Conservation (phyloP, 2,329 filamentous ascomycete genomes). For the Colletotrichum ledebouriae region DNA sequence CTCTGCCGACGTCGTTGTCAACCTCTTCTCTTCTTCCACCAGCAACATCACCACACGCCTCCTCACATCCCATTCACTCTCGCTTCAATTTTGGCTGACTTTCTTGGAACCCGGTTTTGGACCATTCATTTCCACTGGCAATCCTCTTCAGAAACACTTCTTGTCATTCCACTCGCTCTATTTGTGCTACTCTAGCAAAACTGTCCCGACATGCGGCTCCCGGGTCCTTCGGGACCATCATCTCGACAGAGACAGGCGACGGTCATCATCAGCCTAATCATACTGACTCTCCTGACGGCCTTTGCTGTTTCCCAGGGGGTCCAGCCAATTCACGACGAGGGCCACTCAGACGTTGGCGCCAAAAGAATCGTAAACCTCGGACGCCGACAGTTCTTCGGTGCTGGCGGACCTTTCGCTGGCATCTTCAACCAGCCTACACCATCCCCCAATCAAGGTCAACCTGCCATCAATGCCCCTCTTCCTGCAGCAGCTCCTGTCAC, state of each 20-base stretch:
- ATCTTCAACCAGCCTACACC: slow-evolving; percentile 19
- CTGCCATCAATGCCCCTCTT: slow-evolving; percentile 20
- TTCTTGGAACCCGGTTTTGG: slow-evolving; percentile 41
- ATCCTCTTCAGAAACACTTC: slow-evolving; percentile 23
- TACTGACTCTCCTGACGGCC: slow-evolving; percentile 20
- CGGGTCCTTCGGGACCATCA: slow-evolving; percentile 10
- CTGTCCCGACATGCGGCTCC: slow-evolving; percentile 19
- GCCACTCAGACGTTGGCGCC: not conserved
- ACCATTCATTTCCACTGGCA: slow-evolving; percentile 35
- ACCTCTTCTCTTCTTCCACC: slow-evolving; percentile 12
- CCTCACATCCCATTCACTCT: slow-evolving; percentile 29
- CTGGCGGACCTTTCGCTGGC: slow-evolving; percentile 12
- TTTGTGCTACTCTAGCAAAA: slow-evolving; percentile 5
- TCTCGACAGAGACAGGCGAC: slow-evolving; percentile 12
- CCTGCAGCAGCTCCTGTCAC: not conserved
- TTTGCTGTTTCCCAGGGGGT: slow-evolving; percentile 21
- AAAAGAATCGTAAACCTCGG: not conserved
- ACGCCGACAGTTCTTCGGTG: slow-evolving; percentile 29
- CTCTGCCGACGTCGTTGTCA: not conserved
- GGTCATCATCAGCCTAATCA: slow-evolving; percentile 9
- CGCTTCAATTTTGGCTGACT: slow-evolving; percentile 41
- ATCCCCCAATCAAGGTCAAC: not conserved
- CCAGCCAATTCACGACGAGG: not conserved
- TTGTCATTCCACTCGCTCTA: slow-evolving; percentile 28
- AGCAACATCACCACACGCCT: slow-evolving; percentile 30